Base-by-base conservation (phyloP, 208 protist genomes). In the Crithidia mellificae region DNA sequence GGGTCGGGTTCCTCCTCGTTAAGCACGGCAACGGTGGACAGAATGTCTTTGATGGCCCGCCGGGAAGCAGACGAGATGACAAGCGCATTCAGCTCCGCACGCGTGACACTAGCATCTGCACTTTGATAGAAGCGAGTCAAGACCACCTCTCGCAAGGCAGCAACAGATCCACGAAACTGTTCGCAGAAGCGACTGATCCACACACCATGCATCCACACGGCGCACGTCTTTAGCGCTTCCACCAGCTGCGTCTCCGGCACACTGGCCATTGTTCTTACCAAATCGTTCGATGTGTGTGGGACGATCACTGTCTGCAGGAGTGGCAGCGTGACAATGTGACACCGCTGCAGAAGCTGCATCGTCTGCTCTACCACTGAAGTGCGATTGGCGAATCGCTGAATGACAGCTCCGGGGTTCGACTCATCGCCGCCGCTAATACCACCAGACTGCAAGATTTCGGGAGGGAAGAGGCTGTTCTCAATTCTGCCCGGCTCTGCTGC, bases 141-240 rank as follows among this genome's bases (percentile, higher is more conserved):
- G 49, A 94, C 57, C 6, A 93, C 65, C 54, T 94, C 91, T 20
- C 88, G 83, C 51, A 96, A 49, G 19, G 91, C 85, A 0, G 88
- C 91, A 0, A 76, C 72, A 6, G 73, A 68, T n/a, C 91, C 88
- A 17, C 76, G 81, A 44, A 96, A 89, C 19, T 77, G 57, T 1
- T 78, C 58, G 30, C 76, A 71, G n/a, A 41, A 65, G 29, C 81
- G 78, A 17, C 77, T 77, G 0, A 94, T 76, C 91, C 91, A 96
- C 34, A 96, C 91, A 27, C 91, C 91, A 51, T 96, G 91, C 75
- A 90, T 84, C 67, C 78, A 92, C 41, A 92, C 74, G 0, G 85
- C 84, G 36, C 54, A 77, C 34, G 67, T 62, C 50, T 77, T 71
- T 15, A 95, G 65, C 14, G 78, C 76, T 2, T 81, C 77, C 11